Conservation (phyloP, 176 grass and related monocot genomes). For the Aechmea fasciata region DNA sequence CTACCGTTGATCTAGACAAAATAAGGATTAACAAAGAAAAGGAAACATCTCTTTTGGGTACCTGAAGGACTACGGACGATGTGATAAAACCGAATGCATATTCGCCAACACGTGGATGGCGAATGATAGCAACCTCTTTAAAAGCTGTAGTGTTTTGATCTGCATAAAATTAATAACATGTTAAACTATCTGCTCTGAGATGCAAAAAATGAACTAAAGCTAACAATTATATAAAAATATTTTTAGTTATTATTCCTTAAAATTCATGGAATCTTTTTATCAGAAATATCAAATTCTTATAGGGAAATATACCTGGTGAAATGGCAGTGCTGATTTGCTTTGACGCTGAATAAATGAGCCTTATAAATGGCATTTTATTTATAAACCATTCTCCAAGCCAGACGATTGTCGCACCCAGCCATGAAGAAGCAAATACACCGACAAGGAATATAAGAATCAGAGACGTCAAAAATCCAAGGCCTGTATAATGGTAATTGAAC, state of each 20-base stretch:
- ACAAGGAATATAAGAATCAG: constrained; percentile 89
- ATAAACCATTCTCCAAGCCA: constrained; percentile 98
- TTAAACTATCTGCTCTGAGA: not conserved
- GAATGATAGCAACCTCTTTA: constrained; percentile 98
- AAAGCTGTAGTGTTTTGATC: constrained; percentile 99
- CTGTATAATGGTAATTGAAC: constrained; percentile 20
- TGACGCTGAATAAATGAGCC: constrained; percentile 93
- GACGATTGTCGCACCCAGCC: constrained; percentile 82
- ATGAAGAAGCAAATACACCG: constrained; percentile 99
- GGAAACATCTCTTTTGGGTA: constrained; percentile 16
- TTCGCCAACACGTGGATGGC: constrained; percentile 93
- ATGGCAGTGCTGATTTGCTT: constrained; percentile 99
- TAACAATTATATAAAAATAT: too few relatives aligned
- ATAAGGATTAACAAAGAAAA: not conserved
- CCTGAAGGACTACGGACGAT: constrained; percentile 59
- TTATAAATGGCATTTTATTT: constrained; percentile 91
- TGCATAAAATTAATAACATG: constrained; percentile 28
- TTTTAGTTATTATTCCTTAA: too few relatives aligned
- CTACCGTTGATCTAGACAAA: too few relatives aligned
- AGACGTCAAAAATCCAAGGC: constrained; percentile 98
- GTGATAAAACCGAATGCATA: constrained; percentile 61
- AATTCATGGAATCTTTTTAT: too few relatives aligned
- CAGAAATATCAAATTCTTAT: too few relatives aligned
- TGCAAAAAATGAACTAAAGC: constrained; percentile 2
- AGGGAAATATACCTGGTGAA: constrained; percentile 60